phyloP scores from a whole-genome alignment of 2,329 filamentous ascomycete genomes.

The Seiridium unicorne region DNA sequence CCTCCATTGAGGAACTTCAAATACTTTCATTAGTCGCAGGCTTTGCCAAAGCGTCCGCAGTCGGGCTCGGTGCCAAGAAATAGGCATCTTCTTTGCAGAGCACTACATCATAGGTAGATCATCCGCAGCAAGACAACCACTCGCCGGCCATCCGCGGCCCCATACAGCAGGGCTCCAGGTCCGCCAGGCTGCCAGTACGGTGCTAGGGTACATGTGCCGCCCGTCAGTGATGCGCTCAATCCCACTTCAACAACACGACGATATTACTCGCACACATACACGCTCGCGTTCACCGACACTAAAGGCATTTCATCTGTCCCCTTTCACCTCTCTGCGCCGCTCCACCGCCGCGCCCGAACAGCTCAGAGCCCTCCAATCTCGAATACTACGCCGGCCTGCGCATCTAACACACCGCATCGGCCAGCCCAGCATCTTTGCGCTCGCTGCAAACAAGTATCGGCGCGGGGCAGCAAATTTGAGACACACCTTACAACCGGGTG shows the following conservation, averaged over 20 bases:
- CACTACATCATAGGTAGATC: constrained; percentile 11
- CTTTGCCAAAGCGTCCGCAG: not conserved
- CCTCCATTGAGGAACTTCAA: no score
- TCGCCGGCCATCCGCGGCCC: not conserved
- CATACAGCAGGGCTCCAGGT: not conserved
- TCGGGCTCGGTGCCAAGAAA: not conserved
- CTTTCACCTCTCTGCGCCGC: not conserved
- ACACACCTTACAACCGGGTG: constrained; percentile 4
- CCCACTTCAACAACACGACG: not conserved
- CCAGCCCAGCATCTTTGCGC: constrained; percentile 2
- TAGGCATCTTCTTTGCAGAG: not conserved
- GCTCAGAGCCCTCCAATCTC: not conserved
- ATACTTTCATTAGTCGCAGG: no score
- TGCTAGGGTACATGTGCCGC: not conserved
- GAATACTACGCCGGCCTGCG: not conserved
- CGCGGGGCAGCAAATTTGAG: constrained; percentile 8
- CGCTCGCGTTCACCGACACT: not conserved
- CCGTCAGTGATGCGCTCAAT: not conserved
- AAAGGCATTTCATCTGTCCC: not conserved
- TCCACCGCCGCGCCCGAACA: not conserved
- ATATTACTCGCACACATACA: not conserved
- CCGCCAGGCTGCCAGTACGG: not conserved
- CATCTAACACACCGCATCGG: not conserved
- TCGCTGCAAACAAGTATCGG: constrained; percentile 5
- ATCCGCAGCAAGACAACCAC: not conserved